Evolutionary conservation across 139 green algal genomes (phyloP), one percentile per base, ranked within the genome.

Genomic region (Chlamydomonas sp.): DNA sequence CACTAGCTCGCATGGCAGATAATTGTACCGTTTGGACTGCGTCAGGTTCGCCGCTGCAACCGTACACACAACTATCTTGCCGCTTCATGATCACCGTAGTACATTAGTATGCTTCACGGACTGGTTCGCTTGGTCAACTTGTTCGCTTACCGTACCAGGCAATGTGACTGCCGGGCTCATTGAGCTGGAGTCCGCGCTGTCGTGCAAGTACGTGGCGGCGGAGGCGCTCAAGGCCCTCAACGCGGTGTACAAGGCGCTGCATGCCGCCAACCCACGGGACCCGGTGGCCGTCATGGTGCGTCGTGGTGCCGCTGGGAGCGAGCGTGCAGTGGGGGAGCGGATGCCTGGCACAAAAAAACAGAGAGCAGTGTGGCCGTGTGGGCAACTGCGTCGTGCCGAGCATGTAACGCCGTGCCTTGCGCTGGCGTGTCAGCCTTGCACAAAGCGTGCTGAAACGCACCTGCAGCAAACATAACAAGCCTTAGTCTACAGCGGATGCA

Each of bases 141-240:
- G 12, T n/a, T 57, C 49, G 63, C 72, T 62, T 31, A 64, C 69
- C 15, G 49, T n/a, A 18, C 57, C 62, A 78, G 60, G 87, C 69
- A 76, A 49, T 17, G 88, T 20, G 77, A 80, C 67, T 8, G 76
- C 76, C 17, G 94, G 88, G 2, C 2, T 96, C 15, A 63, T 85
- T 74, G 79, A 93, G 68, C 84, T 98, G 83, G 90, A 95, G 90
- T 62, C 76, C 12, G 93, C 92, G 2, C 64, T 97, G 61, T 61
- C 18, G 15, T 98, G 95, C 89, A 95, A 95, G 89, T 96, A 96
- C 80, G 91, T 94, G 49, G 93, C 94, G 0, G 85, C 62, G 1
- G 90, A 97, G 18, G 89, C 93, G 3, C 62, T 94, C 63, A 84
- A 89, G 59, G 89, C 93, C 0, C n/a, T 97, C 16, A 92, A 94